These are phyloP conservation scores for Termitomyces sp. DNA, from an alignment of 768 basidiomycete species.

Conservation along the genomic window DNA sequence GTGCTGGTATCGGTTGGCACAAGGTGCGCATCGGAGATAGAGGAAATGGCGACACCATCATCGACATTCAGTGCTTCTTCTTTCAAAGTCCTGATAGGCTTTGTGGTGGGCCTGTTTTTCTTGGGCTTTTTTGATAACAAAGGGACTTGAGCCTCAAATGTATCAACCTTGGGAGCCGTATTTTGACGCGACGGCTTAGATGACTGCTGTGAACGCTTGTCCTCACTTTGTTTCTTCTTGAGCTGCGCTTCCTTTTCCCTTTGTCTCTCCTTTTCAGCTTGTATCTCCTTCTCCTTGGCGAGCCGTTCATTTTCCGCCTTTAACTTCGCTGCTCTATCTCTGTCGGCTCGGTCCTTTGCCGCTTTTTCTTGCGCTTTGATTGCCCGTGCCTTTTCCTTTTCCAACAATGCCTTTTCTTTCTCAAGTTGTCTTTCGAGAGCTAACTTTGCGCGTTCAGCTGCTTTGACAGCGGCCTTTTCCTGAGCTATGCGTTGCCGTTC, in stretches of 20 bases:
- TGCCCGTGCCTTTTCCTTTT: conserved; percentile 42
- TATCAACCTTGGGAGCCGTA: conserved; percentile 12
- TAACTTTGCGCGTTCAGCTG: conserved; percentile 48
- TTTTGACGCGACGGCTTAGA: conserved; percentile 3
- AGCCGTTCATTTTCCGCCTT: conserved; percentile 23
- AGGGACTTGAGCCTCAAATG: conserved; percentile 52
- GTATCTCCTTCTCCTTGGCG: conserved; percentile 25
- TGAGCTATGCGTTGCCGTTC: conserved; percentile 52
- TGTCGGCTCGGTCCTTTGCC: conserved; percentile 28
- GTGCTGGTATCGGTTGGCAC: conserved; percentile 43
- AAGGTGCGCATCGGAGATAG: conserved; percentile 43
- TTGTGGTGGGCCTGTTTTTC: conserved; percentile 66
- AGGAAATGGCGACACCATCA: conserved; percentile 34
- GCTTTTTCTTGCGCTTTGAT: conserved; percentile 25
- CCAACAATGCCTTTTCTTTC: conserved; percentile 38
- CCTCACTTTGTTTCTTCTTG: conserved; percentile 17
- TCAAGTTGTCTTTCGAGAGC: conserved; percentile 49
- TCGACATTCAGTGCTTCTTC: conserved; percentile 45
- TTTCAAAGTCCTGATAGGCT: conserved; percentile 49
- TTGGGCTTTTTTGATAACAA: conserved; percentile 80
- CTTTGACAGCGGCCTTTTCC: conserved; percentile 51
- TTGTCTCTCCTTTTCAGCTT: conserved; percentile 14
- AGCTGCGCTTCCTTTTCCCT: conserved; percentile 19
- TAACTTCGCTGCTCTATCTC: conserved; percentile 25
- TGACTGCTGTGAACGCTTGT: conserved; percentile 12